Conservation (phyloP, 1,284 basidiomycete species). For the Puccinia horiana region DNA sequence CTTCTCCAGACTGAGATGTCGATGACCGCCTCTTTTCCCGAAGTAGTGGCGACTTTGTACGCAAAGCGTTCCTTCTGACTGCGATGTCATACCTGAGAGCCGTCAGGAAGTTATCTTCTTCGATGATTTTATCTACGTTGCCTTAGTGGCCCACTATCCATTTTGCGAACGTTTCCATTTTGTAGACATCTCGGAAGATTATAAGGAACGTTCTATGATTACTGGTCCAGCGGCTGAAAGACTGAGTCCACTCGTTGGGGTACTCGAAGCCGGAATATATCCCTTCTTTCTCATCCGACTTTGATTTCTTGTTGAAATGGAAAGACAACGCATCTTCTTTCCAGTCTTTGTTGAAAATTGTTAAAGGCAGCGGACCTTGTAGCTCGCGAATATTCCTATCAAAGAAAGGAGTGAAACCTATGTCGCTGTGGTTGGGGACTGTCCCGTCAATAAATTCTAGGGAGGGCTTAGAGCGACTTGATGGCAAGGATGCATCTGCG, state of each 20-base stretch:
- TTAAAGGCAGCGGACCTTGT: too few species aligned
- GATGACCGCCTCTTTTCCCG: neutral
- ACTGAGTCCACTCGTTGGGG: constrained; percentile 13
- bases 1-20: neutral
- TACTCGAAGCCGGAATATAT: neutral
- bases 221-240: neutral
- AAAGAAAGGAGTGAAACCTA: constrained; percentile 1
- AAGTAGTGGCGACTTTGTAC: neutral
- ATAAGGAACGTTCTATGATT: neutral
- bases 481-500: too few species aligned
- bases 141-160: neutral
- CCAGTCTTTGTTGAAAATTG: too few species aligned
- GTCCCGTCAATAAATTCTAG: neutral
- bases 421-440: neutral
- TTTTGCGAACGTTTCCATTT: neutral
- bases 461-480: too few species aligned
- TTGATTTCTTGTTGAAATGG: neutral
- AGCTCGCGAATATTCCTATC: too few species aligned
- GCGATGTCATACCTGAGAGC: constrained; percentile 6
- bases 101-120: neutral
- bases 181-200: neutral
- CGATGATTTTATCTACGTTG: neutral
- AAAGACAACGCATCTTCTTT: neutral
- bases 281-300: neutral
- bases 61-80: neutral